Evolutionary conservation across 352 stramenopile genomes (phyloP).

Genomic region (Phytophthora fragariaefolia): DNA sequence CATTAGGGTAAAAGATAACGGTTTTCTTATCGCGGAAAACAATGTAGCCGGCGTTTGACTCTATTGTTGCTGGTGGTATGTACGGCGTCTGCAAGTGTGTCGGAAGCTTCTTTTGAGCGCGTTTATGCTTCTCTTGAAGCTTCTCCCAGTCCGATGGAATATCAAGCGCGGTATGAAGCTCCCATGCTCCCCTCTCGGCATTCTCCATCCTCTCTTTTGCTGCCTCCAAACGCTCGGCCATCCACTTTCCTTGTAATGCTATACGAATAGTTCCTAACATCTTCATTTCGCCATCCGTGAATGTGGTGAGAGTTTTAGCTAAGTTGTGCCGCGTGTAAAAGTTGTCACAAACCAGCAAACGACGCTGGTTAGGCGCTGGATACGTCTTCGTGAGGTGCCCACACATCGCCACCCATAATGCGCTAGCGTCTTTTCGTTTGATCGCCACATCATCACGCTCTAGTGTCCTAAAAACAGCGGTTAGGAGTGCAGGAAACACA

Average conservation of each 20-base stretch:
- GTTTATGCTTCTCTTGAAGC: conserved; percentile 18
- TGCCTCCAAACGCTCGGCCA: background rate
- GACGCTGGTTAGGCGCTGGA: background rate
- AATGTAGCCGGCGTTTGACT: conserved; percentile 5
- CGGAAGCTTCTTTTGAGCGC: conserved; percentile 8
- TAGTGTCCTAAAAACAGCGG: conserved; percentile 2
- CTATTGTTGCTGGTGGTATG: background rate
- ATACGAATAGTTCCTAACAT: no score
- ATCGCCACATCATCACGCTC: background rate
- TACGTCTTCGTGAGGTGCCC: conserved; percentile 11
- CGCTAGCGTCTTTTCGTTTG: conserved; percentile 2
- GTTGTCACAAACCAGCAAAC: conserved; percentile 14
- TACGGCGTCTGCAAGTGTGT: conserved; percentile 1
- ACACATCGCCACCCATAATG: conserved; percentile 18
- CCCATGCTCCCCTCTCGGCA: conserved; percentile 4
- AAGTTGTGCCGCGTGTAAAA: conserved; percentile 17
- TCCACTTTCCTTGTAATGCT: conserved; percentile 17
- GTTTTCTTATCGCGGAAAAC: conserved; percentile 7
- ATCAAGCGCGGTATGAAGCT: conserved; percentile 8
- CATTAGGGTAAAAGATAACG: conserved; percentile 18
- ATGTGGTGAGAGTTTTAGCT: conserved; percentile 3
- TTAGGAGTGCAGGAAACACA: conserved; percentile 4
- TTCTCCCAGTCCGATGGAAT: conserved; percentile 2
- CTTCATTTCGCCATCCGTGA: conserved; percentile 14
- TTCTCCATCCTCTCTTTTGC: conserved; percentile 3